Percentiles rank a stretch among this genome's conserved stretches.
Evolutionary conservation across 805 yeast genomes (phyloP).

Genomic region (Ogataea dorogensis): DNA sequence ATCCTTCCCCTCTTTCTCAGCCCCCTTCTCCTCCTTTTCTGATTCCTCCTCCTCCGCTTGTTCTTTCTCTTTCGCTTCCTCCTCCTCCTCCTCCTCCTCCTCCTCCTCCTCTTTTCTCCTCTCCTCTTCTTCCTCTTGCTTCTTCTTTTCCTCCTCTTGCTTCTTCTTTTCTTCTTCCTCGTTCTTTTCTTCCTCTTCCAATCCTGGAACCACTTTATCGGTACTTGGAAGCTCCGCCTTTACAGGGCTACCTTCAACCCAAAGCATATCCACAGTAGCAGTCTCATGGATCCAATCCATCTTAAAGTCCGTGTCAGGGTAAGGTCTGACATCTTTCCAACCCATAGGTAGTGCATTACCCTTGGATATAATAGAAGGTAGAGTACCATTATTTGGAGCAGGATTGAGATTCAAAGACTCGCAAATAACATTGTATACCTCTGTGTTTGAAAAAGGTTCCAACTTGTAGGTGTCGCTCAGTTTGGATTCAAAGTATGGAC

Average conservation of each 20-base stretch:
- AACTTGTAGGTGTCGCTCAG: conserved; percentile 37
- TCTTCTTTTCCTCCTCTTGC: conserved; percentile 13
- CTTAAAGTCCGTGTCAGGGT: conserved; percentile 51
- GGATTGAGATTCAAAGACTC: conserved; percentile 55
- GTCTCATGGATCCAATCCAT: conserved; percentile 40
- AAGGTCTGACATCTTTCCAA: conserved; percentile 48
- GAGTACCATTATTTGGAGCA: conserved; percentile 59
- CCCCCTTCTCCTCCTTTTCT: conserved; percentile 20
- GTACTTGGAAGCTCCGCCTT: conserved; percentile 3
- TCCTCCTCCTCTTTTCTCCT: conserved; percentile 16
- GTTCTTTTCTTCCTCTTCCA: conserved; percentile 7
- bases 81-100: conserved; percentile 16
- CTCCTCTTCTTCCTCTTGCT: conserved; percentile 14
- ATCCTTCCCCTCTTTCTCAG: conserved; percentile 19
- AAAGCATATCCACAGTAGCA: conserved; percentile 52
- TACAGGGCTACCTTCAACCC: conserved; percentile 17
- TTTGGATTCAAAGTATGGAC: conserved; percentile 64
- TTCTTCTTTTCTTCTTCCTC: conserved; percentile 14
- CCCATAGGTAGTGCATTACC: conserved; percentile 35
- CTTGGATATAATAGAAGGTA: conserved; percentile 26
- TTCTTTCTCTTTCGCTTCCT: conserved; percentile 19
- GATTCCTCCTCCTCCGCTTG: conserved; percentile 18
- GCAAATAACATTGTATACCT: conserved; percentile 74
- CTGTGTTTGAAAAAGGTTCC: conserved; percentile 68
- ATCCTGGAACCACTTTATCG: background rate